phyloP scores from a whole-genome alignment of 768 basidiomycete species.

The Clitopilus hobsonii region DNA sequence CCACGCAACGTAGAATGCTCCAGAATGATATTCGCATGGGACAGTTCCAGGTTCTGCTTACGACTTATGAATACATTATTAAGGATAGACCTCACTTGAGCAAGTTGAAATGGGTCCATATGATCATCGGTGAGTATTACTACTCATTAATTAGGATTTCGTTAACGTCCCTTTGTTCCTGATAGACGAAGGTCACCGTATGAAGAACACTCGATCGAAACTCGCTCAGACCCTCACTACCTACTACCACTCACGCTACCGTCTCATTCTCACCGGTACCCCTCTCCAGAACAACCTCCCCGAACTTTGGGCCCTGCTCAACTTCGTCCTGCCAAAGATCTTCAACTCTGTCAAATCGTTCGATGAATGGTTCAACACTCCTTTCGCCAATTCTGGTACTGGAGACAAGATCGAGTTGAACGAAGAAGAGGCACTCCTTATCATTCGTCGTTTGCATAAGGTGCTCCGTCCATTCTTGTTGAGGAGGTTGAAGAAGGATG shows the following conservation, averaged over 20 bases:
- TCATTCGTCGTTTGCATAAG: conserved; percentile 95
- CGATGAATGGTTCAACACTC: conserved; percentile 99
- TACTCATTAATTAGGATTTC: too few relatives aligned
- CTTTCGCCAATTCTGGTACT: conserved; percentile 96
- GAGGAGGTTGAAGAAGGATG: conserved; percentile 91
- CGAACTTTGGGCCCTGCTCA: conserved; percentile 92
- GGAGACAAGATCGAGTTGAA: conserved; percentile 98
- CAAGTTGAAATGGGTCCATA: conserved; percentile 94
- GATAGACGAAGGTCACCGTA: conserved; percentile 91
- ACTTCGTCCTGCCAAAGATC: conserved; percentile 91
- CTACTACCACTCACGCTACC: conserved; percentile 89
- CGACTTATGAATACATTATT: conserved; percentile 97
- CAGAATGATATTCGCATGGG: conserved; percentile 74
- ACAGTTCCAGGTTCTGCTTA: conserved; percentile 88
- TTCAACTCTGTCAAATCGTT: conserved; percentile 99
- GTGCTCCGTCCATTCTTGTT: conserved; percentile 93
- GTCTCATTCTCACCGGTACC: conserved; percentile 93
- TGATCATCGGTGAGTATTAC: conserved; percentile 99
- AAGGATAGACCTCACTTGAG: conserved; percentile 88
- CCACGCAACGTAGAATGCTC: conserved; percentile 70
- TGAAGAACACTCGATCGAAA: conserved; percentile 94
- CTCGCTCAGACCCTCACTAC: conserved; percentile 85
- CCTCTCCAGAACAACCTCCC: conserved; percentile 97
- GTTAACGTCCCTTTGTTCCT: neutral
- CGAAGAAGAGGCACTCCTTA: conserved; percentile 98